Base-by-base conservation (phyloP, 495 filamentous ascomycete genomes). In the Poronia punctata region DNA sequence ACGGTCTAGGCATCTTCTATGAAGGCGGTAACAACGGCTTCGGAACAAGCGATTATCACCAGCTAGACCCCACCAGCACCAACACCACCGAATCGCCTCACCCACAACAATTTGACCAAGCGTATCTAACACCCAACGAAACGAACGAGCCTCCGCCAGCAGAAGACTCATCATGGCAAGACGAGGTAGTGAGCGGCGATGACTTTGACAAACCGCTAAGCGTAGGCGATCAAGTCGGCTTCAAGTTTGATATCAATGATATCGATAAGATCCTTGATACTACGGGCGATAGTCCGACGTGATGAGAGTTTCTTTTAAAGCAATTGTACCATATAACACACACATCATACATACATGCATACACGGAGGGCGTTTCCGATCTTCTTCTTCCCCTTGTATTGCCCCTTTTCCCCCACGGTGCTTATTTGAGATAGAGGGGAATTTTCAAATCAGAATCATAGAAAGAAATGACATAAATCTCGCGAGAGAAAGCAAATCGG, bases 211-310 rank as follows among this genome's bases (percentile, higher is more conserved):
- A 43, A 9, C 22, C 48, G 4, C 43, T 46, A n/a, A 24, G 36
- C 8, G 30, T 18, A n/a, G 40, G 40, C 4, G 31, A n/a, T n/a
- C n/a, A n/a, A n/a, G n/a, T 16, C 17, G 42, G 38, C 6, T 49
- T 48, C 10, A 55, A 58, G 2, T 61, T 59, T 47, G 53, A 62
- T 22, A 45, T 61, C 23, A 58, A 67, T 21, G 40, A 51, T 4
- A 48, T 66, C 15, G 53, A 56, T 26, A 37, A 33, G 1, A 40
- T 55, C 5, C 34, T 59, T 3, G 55, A 47, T n/a, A 58, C 54
- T 27, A 48, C 51, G 1, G 30, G 33, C 1, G 45, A 49, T 21
- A 54, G 48, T 28, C 54, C 51, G 0, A 43, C 42, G 24, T 34
- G 45, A 5, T 52, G 50, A 30, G 6, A 25, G 30, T n/a, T n/a